These are phyloP conservation scores for Paramecium bursaria DNA, from an alignment of 73 alveolate genomes.

Conservation along the genomic window DNA sequence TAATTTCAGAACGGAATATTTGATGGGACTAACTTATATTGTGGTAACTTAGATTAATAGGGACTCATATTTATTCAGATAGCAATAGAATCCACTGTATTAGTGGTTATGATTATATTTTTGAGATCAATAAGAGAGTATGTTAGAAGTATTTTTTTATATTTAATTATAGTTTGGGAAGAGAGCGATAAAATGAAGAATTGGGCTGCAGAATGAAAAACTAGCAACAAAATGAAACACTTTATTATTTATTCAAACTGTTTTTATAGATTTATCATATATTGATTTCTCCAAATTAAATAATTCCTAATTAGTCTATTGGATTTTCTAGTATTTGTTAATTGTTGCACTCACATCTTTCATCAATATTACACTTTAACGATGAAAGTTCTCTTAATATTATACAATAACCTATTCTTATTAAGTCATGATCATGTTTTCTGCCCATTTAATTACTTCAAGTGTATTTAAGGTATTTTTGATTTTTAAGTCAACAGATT, in stretches of 20 bases:
- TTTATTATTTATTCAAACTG: too few species aligned
- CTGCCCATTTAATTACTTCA: constrained; percentile 33
- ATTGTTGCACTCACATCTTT: constrained; percentile 11
- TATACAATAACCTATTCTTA: not conserved
- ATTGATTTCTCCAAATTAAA: constrained; percentile 9
- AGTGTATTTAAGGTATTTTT: not conserved
- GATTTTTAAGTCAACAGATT: not conserved
- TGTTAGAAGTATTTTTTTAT: constrained; percentile 7
- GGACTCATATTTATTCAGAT: constrained; percentile 40
- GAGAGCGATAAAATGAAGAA: not conserved
- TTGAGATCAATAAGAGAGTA: constrained; percentile 23
- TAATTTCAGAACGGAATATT: not conserved
- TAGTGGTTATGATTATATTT: constrained; percentile 10
- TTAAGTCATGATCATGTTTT: not conserved
- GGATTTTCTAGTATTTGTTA: not conserved
- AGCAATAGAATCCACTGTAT: constrained; percentile 39
- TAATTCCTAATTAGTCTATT: constrained; percentile 10
- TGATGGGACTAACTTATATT: too few species aligned
- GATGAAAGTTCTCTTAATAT: constrained; percentile 16
- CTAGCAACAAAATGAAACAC: not conserved
- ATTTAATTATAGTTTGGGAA: constrained; percentile 36
- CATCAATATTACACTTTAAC: constrained; percentile 35
- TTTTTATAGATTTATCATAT: constrained; percentile 43
- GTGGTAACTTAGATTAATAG: constrained; percentile 2
- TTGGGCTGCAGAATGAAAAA: constrained; percentile 42